These are phyloP conservation scores for Somion occarium DNA, from an alignment of 1,284 basidiomycete species.

Conservation along the genomic window DNA sequence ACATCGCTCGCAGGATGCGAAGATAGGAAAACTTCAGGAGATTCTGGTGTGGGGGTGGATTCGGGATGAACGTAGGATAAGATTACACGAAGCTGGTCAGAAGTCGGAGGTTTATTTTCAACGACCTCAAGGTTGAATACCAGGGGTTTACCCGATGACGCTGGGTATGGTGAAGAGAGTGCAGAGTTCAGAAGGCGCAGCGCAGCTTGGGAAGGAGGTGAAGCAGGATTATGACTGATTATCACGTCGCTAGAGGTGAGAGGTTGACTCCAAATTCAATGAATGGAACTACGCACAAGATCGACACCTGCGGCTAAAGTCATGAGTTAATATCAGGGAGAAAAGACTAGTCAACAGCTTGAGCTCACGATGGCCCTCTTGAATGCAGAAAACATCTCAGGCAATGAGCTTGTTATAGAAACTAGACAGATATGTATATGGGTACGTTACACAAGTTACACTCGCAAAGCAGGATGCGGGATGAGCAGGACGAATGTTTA, in stretches of 20 bases:
- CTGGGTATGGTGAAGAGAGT: slow-evolving; percentile 55
- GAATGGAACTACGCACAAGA: slow-evolving; percentile 12
- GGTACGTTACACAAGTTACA: too few species aligned
- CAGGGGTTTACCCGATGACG: slow-evolving; percentile 46
- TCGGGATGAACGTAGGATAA: slow-evolving; percentile 46
- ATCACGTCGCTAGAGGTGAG: too few species aligned
- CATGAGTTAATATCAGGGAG: neutral
- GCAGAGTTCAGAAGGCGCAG: slow-evolving; percentile 54
- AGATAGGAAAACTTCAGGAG: slow-evolving; percentile 43
- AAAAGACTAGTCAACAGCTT: too few species aligned
- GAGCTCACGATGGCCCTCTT: slow-evolving; percentile 1
- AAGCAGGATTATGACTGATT: slow-evolving; percentile 58
- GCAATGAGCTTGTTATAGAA: too few species aligned
- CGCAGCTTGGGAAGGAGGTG: slow-evolving; percentile 57
- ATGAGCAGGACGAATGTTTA: too few species aligned
- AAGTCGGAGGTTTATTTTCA: slow-evolving; percentile 55
- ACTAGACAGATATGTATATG: too few species aligned
- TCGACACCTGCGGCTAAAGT: slow-evolving; percentile 15
- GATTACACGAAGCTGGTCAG: slow-evolving; percentile 65
- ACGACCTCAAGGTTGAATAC: slow-evolving; percentile 68
- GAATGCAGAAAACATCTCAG: slow-evolving; percentile 5
- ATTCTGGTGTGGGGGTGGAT: slow-evolving; percentile 19
- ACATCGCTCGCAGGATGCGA: slow-evolving; percentile 37
- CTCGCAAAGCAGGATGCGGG: too few species aligned
- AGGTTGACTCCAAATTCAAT: neutral